Evolutionary conservation across 2,329 filamentous ascomycete genomes (phyloP).

Genomic region (Microcyclospora tardicrescens): DNA sequence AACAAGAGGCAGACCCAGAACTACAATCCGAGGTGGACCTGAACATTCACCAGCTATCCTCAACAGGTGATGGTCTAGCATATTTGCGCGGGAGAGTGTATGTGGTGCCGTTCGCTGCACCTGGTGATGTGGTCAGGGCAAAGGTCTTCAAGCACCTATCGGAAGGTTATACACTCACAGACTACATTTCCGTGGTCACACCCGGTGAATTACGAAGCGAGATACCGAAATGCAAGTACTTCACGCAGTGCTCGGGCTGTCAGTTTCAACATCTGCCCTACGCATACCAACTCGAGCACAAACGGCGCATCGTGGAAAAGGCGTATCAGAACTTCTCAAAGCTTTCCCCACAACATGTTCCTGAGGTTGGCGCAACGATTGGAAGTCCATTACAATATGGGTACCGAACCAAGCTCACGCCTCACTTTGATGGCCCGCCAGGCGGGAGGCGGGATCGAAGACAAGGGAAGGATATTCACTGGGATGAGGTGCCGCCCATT

Average conservation of each 20-base stretch:
- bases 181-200: conserved; percentile 65
- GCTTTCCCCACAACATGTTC: conserved; percentile 61
- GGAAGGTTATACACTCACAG: conserved; percentile 60
- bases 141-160: conserved; percentile 65
- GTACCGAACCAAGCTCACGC: conserved; percentile 93
- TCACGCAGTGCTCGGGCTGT: conserved; percentile 75
- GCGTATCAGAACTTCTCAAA: conserved; percentile 87
- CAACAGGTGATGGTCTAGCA: conserved; percentile 82
- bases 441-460: conserved; percentile 34
- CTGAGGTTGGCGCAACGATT: conserved; percentile 69
- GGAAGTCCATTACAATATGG: conserved; percentile 82
- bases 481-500: conserved; percentile 59
- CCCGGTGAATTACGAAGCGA: conserved; percentile 69
- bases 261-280: conserved; percentile 98
- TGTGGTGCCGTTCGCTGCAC: conserved; percentile 75
- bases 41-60: conserved; percentile 69
- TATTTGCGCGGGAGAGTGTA: conserved; percentile 59
- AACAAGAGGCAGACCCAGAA: conserved; percentile 35
- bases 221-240: conserved; percentile 69
- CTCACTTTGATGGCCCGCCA: conserved; percentile 78
- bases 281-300: conserved; percentile 69
- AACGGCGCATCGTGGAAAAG: conserved; percentile 75
- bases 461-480: conserved; percentile 42
- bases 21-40: conserved; percentile 66
- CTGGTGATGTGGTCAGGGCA: conserved; percentile 67